These are phyloP conservation scores for Capsicum chinense DNA, from an alignment of 257 asterid species.

Conservation along the genomic window DNA sequence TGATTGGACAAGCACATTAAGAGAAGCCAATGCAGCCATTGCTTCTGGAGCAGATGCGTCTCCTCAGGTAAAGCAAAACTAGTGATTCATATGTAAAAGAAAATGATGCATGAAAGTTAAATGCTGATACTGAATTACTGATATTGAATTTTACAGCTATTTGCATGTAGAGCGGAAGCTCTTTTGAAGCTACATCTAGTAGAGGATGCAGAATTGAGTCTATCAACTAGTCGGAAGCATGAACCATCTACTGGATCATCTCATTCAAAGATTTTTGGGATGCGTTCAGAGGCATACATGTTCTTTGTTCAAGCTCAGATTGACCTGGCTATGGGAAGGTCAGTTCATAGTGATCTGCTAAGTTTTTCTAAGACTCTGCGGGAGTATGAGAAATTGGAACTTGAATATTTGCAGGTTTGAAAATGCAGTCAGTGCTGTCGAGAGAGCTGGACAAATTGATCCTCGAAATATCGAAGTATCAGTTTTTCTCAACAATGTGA, in stretches of 20 bases:
- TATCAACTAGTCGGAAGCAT: conserved; percentile 54
- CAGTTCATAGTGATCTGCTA: conserved; percentile 32
- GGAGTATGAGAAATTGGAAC: conserved; percentile 29
- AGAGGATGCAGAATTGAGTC: conserved; percentile 58
- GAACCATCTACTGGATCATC: conserved; percentile 34
- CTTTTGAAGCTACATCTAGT: conserved; percentile 74
- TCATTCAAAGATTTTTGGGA: conserved; percentile 62
- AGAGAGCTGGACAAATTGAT: conserved; percentile 69
- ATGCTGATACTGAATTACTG: conserved; percentile 37
- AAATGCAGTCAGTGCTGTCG: conserved; percentile 60
- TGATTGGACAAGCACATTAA: conserved; percentile 64
- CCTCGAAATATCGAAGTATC: conserved; percentile 65
- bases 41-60: conserved; percentile 74
- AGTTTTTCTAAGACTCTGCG: background rate
- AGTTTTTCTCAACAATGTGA: conserved; percentile 54
- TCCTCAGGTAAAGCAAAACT: conserved; percentile 60
- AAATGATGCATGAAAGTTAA: background rate
- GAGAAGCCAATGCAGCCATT: conserved; percentile 74
- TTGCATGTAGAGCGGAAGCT: conserved; percentile 88
- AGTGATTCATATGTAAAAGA: background rate
- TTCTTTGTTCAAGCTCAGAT: conserved; percentile 68
- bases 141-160: conserved; percentile 65
- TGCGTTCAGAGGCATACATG: conserved; percentile 70
- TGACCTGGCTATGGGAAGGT: conserved; percentile 88
- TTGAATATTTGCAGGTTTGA: conserved; percentile 69